Evolutionary conservation across 768 basidiomycete species (phyloP), one percentile per base, ranked within the genome.

Genomic region (button mushroom (Agaricus bisporus)): DNA sequence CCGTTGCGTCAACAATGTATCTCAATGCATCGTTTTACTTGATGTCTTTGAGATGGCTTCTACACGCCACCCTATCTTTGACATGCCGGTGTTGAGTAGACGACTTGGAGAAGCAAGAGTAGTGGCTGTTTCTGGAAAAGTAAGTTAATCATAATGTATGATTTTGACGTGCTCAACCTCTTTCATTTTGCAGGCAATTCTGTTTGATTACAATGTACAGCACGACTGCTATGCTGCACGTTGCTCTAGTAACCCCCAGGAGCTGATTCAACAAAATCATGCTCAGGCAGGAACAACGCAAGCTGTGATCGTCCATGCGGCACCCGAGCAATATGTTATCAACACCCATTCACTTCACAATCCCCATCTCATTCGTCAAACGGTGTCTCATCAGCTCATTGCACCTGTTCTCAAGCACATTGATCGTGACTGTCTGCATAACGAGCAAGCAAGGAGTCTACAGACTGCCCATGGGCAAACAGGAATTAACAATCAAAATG

Each of bases 1-100:
- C 9, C 43, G 58, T 35, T 46, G 60, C 6, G 20, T 46, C 18
- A 22, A 17, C 12, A 14, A 17, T 20, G 17, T 35, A 29, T 29
- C 29, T 4, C 47, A 57, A 11, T 25, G 57, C 15, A 54, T 60
- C 7, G 42, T 57, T 22, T 25, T 44, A 9, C 26, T 63, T 22
- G 62, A 63, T 38, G 36, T 63, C 18, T 60, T 55, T 49, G 55
- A 57, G 28, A 38, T 62, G 6, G 26, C 38, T 10, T 39, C 45
- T 18, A 35, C 22, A 9, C 51, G 56, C 2, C 55, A 63, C 25
- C 39, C 57, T 14, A 17, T 49, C 4, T 59, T 56, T 17, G 54
- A 54, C 1, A 58, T 63, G 56, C 61, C 58, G 1, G 48, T 59
- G 8, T 52, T 63, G 20, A 25, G 9, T 12, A 46, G 42, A 14